Base-by-base conservation (phyloP, 176 grass and related monocot species). In the Triticum urartu region DNA sequence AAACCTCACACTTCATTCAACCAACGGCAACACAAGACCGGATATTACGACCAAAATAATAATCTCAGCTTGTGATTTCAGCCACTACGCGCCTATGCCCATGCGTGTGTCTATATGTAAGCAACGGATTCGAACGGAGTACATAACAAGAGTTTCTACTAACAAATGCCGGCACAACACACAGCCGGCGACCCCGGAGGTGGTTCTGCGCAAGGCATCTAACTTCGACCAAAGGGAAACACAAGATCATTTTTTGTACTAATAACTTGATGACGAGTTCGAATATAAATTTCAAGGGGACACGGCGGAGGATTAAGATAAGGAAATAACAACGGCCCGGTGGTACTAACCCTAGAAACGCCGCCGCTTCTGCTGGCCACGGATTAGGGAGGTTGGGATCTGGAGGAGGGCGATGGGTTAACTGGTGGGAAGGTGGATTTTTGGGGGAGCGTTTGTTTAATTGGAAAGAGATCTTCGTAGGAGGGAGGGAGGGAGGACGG, bases 331-430 rank as follows among this genome's bases (percentile, higher is more conserved):
- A 59, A 58, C 22, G 81, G 50, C 14, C 52, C 50, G 20, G 64
- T 48, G 79, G 89, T 87, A 47, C 85, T 84, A 87, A 91, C 89
- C 89, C 85, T 91, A 91, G 76, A 68, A 80, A 73, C 1, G 85
- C 60, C 65, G 56, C 74, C 13, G 73, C 59, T 70, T 69, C 67
- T 15, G 72, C 64, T 76, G 24, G 45, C 21, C 45, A 34, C 18
- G 52, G 82, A 56, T 58, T 34, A 11, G 8, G 71, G 56, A 38
- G 72, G 39, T 28, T 74, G 35, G 35, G 81, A 84, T 84, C 81
- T 75, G 81, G 81, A 28, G 24, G 10, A 25, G 26, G n/a, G 22
- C 35, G 50, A 66, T 34, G 80, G 21, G 17, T 60, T 75, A 30
- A 78, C 40, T 39, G 59, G 43, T 74, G 68, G 76, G n/a, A 45